Percentiles rank a stretch among this genome's conserved stretches.
Conservation (phyloP, 164 flowering plant species). For the Platanus orientalis region DNA sequence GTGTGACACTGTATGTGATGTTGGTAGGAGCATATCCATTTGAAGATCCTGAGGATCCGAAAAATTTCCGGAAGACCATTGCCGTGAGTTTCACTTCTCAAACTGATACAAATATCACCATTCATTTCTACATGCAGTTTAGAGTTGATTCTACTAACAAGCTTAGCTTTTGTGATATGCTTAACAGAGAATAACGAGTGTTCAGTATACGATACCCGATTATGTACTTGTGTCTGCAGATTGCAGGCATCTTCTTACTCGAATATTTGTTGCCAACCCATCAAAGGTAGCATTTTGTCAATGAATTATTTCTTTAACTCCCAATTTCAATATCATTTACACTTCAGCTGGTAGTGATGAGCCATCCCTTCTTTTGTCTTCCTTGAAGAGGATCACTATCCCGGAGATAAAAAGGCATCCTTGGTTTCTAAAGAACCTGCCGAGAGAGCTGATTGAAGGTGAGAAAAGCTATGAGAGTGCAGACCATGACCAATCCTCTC, state of each 20-base stretch:
- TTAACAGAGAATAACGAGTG: constrained; percentile 58
- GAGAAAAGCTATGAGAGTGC: constrained; percentile 34
- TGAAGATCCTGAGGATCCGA: constrained; percentile 74
- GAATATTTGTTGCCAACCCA: constrained; percentile 68
- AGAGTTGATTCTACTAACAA: background rate
- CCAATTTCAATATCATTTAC: background rate
- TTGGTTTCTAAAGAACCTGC: constrained; percentile 65
- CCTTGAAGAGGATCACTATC: constrained; percentile 57
- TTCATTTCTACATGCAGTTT: background rate
- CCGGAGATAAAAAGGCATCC: constrained; percentile 63
- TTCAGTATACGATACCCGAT: constrained; percentile 68
- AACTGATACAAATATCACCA: background rate
- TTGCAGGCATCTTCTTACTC: constrained; percentile 55
- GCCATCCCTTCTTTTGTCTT: background rate
- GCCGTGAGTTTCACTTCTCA: constrained; percentile 35
- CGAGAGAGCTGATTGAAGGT: constrained; percentile 45
- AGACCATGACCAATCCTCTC: constrained; percentile 27
- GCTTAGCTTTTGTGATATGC: background rate
- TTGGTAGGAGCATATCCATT: constrained; percentile 70
- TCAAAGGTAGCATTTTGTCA: constrained; percentile 39
- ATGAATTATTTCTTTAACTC: background rate
- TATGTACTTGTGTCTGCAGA: constrained; percentile 59
- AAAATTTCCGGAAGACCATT: constrained; percentile 60
- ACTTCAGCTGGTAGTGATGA: background rate
- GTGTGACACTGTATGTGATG: constrained; percentile 71